These are phyloP conservation scores for Fraxinus velutina DNA, from an alignment of 305 asterid species.

Conservation along the genomic window DNA sequence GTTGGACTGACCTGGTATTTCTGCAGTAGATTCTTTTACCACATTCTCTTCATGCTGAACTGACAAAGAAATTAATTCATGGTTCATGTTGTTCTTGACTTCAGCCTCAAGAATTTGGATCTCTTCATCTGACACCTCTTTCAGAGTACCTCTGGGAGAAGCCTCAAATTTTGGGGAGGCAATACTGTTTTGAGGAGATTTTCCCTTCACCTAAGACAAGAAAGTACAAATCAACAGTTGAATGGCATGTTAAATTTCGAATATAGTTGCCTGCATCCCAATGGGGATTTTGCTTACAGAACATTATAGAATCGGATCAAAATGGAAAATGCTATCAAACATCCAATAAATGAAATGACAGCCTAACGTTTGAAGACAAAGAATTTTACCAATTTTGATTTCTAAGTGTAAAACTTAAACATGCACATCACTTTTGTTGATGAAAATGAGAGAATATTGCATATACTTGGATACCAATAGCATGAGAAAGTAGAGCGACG, in stretches of 20 bases:
- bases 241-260: background rate
- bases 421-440: background rate
- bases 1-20: conserved; percentile 37
- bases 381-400: background rate
- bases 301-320: background rate
- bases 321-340: background rate
- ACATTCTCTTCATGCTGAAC: conserved; percentile 41
- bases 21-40: conserved; percentile 37
- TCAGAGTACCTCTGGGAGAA: conserved; percentile 35
- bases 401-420: background rate
- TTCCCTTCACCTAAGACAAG: conserved; percentile 64
- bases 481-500: background rate
- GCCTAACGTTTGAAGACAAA: conserved; percentile 6
- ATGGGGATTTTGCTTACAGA: background rate
- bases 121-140: conserved; percentile 50
- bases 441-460: background rate
- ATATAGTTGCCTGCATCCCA: background rate
- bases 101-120: conserved; percentile 43
- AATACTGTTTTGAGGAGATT: conserved; percentile 46
- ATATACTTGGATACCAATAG: background rate
- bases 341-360: background rate
- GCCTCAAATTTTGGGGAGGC: conserved; percentile 50
- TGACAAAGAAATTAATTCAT: conserved; percentile 32
- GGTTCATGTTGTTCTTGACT: conserved; percentile 30
- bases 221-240: conserved; percentile 21